These are phyloP conservation scores for Penicillium sp. DNA, from an alignment of 2,329 filamentous ascomycete genomes.

Conservation along the genomic window DNA sequence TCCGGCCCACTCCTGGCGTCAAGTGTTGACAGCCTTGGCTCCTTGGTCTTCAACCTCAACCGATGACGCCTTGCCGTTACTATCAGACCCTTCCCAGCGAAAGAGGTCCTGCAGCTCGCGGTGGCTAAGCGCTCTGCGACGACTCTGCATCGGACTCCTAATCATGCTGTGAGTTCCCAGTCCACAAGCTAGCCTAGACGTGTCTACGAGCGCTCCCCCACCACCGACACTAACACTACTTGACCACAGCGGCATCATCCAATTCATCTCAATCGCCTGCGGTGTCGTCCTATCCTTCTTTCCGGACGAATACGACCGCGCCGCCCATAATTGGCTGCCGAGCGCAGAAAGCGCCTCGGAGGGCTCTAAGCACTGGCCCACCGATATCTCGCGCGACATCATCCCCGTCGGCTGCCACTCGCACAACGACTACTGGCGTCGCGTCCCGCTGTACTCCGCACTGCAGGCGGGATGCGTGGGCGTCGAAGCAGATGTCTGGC, in stretches of 20 bases:
- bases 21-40: conserved; percentile 10
- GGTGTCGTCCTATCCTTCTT: conserved; percentile 44
- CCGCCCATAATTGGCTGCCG: conserved; percentile 43
- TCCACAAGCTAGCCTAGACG: too few species aligned
- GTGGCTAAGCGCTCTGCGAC: conserved; percentile 20
- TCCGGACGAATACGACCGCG: conserved; percentile 43
- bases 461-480: conserved; percentile 56
- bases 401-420: conserved; percentile 56
- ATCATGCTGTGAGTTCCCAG: conserved; percentile 35
- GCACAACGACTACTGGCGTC: conserved; percentile 62
- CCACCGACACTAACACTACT: not conserved
- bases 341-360: conserved; percentile 36
- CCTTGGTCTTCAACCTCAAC: conserved; percentile 8
- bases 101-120: conserved; percentile 17
- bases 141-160: conserved; percentile 26
- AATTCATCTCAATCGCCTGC: conserved; percentile 41
- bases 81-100: conserved; percentile 7
- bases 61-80: conserved; percentile 10
- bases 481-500: conserved; percentile 61
- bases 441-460: conserved; percentile 57
- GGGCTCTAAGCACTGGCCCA: conserved; percentile 45
- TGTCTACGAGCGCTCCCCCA: too few species aligned
- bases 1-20: conserved; percentile 17
- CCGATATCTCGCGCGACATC: conserved; percentile 54
- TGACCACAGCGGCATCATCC: conserved; percentile 39